A percentile compares a stretch with the other conserved stretches of the same genome.
Evolutionary conservation across 441 rosid species (phyloP).

Genomic region (Euphorbia corollata): DNA sequence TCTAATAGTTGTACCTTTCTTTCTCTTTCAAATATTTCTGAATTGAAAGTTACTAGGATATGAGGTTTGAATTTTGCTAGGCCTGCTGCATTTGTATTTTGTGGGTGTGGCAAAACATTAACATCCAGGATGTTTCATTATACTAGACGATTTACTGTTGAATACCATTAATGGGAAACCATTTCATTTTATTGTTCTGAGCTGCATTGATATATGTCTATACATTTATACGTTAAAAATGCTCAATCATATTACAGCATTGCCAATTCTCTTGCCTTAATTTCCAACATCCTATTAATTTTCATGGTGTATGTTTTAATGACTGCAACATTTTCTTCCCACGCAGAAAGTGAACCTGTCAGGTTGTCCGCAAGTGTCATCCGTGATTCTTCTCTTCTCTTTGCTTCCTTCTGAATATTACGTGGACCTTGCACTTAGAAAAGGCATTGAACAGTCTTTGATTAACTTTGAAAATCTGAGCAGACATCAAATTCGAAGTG

Average conservation of each 20-base stretch:
- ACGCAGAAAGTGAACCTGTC: conserved; percentile 61
- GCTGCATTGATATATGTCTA: neutral
- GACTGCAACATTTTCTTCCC: conserved; percentile 20
- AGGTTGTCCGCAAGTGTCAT: conserved; percentile 57
- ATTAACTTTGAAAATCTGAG: conserved; percentile 27
- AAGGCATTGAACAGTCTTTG: conserved; percentile 27
- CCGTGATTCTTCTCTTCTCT: conserved; percentile 42
- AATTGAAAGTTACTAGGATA: neutral
- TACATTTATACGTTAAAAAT: neutral
- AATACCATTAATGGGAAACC: neutral
- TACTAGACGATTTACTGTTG: neutral
- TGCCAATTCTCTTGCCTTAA: neutral
- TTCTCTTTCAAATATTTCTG: neutral
- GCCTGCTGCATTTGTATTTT: neutral
- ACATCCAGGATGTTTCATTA: neutral
- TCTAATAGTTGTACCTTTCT: neutral
- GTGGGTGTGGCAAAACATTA: neutral
- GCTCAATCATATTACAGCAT: neutral
- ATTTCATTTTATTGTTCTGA: neutral
- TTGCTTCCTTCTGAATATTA: conserved; percentile 36
- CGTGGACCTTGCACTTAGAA: conserved; percentile 25
- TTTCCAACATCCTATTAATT: neutral
- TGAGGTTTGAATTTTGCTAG: neutral
- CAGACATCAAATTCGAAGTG: conserved; percentile 25
- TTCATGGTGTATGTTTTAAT: conserved; percentile 8